Evolutionary conservation across 1,284 basidiomycete species (phyloP), one percentile per base, ranked within the genome.

Genomic region (Papiliotrema laurentii): DNA sequence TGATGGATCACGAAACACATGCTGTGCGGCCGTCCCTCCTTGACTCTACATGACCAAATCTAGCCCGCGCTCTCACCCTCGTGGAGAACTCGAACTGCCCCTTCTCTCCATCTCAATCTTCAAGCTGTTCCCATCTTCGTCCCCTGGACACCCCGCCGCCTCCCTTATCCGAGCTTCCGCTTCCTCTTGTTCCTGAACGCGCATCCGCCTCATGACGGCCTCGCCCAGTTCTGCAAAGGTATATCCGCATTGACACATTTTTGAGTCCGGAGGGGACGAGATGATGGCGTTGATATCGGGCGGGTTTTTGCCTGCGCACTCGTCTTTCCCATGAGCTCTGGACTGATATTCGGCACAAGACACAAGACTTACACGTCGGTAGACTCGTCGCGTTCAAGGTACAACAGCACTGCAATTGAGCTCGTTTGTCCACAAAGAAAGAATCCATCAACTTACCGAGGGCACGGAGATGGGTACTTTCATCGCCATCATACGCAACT

Each of bases 401-500:
- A 41, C 63, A 64, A 38, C 53, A 52, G 39, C 69, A 71, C 58
- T 63, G 48, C 4, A 19, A 5, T 14, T 40, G 3, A 30, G 36
- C 16, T 14, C 13, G 21, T 6, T n/a, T 13, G 28, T 30, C 25
- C 5, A 5, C 2, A 13, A 5, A 9, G 9, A 28, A 14, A 43
- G 26, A 4, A 4, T 4, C 4, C 16, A 24, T 9, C 18, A 11
- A 61, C 66, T 55, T 50, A 69, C 67, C 21, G 65, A 68, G 9
- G 72, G 69, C 21, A 74, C 50, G 5, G 56, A 51, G 26, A 69
- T 53, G 1, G 65, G 63, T 30, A 66, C 53, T 28, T 59, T 67
- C 26, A 71, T 54, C 24, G 56, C 49, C 55, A 73, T 59, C 60
- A 70, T 63, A 9, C 69, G 43, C 41, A 72, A 50, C 35, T 67